Base-by-base conservation (phyloP, 2,329 filamentous ascomycete genomes). In the Akanthomyces dipterigenus region DNA sequence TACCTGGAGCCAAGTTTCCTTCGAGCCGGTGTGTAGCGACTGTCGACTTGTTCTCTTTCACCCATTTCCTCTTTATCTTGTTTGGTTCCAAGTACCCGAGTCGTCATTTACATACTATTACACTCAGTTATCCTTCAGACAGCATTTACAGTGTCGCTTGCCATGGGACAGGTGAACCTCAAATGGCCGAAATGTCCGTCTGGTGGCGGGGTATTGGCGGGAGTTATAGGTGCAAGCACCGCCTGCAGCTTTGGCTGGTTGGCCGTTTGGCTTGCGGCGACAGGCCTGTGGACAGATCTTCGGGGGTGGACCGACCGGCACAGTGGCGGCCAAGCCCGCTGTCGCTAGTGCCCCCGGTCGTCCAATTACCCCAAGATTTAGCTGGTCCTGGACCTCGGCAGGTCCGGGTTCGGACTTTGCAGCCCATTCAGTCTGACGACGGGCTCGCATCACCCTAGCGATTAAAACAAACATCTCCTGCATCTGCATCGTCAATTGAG, bases 151-250 rank as follows among this genome's bases (percentile, higher is more conserved):
- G 9, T 31, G 26, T 55, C 18, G 38, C 38, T 6, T 31, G 11
- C 18, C 5, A 7, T 34, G 2, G n/a, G 34, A 22, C 34, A 20
- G 9, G 22, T 24, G 26, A 7, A 14, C 6, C 51, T 51, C 9
- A 42, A 54, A 53, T 59, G 60, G 31, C 56, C 62, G 46, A 58
- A 51, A 60, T 60, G 49, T 60, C 58, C 49, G 58, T 60, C 16
- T 38, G 26, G 24, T 12, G 14, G 53, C 31, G 31, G 31, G 6
- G 31, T 9, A 34, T 34, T n/a, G n/a, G n/a, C 22, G 51, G 36
- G 7, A 34, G 20, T 54, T 43, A 43, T 31, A 20, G 53, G 2
- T 11, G 12, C 36, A 11, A 24, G 12, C 12, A 26, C 5, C 43
- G 22, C 43, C 43, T 46, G 24, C 12, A 46, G 16, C 12, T 46